phyloP scores from a whole-genome alignment of 163 green algal species.

The Scenedesmus sp. region DNA sequence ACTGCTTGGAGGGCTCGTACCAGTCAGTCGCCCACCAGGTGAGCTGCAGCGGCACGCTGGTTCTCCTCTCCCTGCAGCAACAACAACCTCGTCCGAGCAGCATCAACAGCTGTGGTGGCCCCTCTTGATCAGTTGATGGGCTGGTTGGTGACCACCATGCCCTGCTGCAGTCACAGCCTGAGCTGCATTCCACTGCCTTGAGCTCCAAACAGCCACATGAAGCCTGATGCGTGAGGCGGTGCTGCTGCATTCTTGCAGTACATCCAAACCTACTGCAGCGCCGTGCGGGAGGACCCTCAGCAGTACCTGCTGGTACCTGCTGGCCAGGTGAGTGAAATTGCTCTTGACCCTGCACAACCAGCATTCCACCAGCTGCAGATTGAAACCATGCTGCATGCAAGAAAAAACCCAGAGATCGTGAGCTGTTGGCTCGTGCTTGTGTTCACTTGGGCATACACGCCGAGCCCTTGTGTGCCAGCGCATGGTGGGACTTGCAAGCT shows the following conservation, averaged over 20 bases:
- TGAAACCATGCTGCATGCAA: too few relatives aligned
- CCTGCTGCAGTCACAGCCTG: too few relatives aligned
- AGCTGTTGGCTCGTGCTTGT: too few relatives aligned
- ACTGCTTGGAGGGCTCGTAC: conserved; percentile 21
- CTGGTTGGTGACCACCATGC: too few relatives aligned
- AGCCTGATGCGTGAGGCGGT: background rate
- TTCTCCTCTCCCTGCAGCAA: background rate
- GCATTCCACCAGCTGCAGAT: background rate
- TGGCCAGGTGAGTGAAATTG: background rate
- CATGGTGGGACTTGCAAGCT: background rate
- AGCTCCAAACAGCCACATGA: too few relatives aligned
- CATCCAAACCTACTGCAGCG: conserved; percentile 68
- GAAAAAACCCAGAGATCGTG: too few relatives aligned
- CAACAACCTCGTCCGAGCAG: too few relatives aligned
- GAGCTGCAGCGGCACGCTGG: background rate
- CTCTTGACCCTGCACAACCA: background rate
- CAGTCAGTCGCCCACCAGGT: conserved; percentile 32
- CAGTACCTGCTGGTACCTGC: conserved; percentile 32
- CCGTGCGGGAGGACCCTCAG: background rate
- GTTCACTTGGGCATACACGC: too few relatives aligned
- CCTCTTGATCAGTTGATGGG: too few relatives aligned
- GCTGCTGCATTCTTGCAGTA: conserved; percentile 45
- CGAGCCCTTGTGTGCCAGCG: too few relatives aligned
- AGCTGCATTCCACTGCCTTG: too few relatives aligned
- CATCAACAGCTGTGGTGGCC: too few relatives aligned